Evolutionary conservation across 1,139 yeast species (phyloP), one percentile per base, ranked within the genome.

Genomic region (Geotrichum macrosporum): DNA sequence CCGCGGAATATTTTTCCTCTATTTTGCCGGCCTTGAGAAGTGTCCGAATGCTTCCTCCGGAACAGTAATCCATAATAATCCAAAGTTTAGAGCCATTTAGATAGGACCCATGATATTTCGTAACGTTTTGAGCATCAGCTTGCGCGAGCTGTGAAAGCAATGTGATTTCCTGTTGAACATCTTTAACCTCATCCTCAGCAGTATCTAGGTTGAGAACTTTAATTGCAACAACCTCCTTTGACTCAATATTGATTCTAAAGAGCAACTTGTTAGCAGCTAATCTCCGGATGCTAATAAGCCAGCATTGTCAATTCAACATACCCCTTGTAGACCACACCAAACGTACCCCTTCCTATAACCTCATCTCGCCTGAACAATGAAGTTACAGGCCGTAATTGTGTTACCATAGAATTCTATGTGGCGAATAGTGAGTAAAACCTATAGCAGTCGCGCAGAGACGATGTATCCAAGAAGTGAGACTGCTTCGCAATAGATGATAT

Each of bases 21-120:
- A 94, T 75, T 30, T 78, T 79, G 0, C 98, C 98, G 0, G 97
- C 88, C 59, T 84, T 81, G 48, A 94, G 71, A 44, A 94, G 69
- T 1, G 96, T 86, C 48, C 98, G 72, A 41, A 94, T 78, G 0
- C 95, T 85, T 0, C 99, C 99, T 12, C 98, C 99, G 1, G 95
- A 94, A 66, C 98, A 92, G 62, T 85, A 79, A 62, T 94, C 98
- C 97, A 94, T 94, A 49, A 94, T 80, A 63, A 94, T 89, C 98
- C 99, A 94, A 31, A 94, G 71, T 60, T 86, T 83, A 8, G 96
- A 84, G 41, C 92, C 96, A 53, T 81, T 78, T 35, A 94, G 67
- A 55, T 84, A 84, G 0, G 95, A 83, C 1, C 96, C 97, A 62
- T 84, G 85, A 67, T 94, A 94, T 56, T 84, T 89, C 2, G 96